These are phyloP conservation scores for Trichoderma erinaceum DNA, from an alignment of 495 filamentous ascomycete genomes.

Conservation along the genomic window DNA sequence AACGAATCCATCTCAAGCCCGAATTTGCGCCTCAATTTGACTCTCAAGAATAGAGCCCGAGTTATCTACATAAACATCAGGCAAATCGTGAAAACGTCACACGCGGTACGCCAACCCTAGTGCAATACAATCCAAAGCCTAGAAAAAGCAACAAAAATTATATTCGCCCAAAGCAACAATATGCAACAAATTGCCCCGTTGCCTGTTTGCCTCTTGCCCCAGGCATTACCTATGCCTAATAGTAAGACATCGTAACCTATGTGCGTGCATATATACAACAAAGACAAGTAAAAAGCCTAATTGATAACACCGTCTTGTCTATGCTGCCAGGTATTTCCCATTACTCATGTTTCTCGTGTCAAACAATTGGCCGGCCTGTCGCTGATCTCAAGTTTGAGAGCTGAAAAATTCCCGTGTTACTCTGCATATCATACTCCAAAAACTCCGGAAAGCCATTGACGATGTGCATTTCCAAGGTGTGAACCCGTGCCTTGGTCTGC, in stretches of 20 bases:
- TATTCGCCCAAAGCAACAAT: not conserved
- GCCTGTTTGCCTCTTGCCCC: not conserved
- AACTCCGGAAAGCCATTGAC: not conserved
- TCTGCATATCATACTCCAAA: not conserved
- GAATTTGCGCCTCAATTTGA: no score
- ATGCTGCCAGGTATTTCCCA: not conserved
- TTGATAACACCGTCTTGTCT: not conserved
- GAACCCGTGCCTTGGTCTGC: not conserved
- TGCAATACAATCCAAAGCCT: not conserved
- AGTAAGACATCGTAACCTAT: conserved; percentile 1
- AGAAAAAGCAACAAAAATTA: not conserved
- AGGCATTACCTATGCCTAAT: not conserved
- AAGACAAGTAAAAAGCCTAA: not conserved
- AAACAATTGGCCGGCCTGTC: not conserved
- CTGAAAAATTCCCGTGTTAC: not conserved
- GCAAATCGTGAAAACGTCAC: no score
- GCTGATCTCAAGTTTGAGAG: not conserved
- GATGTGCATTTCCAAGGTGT: not conserved
- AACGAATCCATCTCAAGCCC: no score
- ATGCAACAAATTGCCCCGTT: not conserved
- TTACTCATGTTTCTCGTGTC: conserved; percentile 6
- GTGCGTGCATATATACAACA: conserved; percentile 1
- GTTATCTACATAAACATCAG: no score
- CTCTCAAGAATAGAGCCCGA: no score
- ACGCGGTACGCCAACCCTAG: no score